Evolutionary conservation across 805 yeast genomes (phyloP).

Genomic region (Candida easanensis): DNA sequence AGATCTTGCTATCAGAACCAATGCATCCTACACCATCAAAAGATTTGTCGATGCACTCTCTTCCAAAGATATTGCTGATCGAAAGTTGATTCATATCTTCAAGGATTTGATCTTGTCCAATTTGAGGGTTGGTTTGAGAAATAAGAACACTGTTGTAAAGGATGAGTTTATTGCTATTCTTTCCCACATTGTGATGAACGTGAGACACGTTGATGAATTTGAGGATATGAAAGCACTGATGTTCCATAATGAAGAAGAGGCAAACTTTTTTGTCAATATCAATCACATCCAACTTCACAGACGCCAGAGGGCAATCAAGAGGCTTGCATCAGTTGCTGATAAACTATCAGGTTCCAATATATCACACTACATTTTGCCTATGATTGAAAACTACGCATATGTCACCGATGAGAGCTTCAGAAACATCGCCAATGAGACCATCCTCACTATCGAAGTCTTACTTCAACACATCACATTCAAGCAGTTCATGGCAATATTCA

Average conservation of each 20-base stretch:
- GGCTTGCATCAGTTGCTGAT: constrained; percentile 49
- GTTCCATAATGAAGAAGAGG: constrained; percentile 72
- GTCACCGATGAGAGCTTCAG: constrained; percentile 56
- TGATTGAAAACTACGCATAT: constrained; percentile 75
- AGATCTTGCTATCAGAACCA: constrained; percentile 77
- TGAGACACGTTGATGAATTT: constrained; percentile 47
- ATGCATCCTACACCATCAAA: constrained; percentile 62
- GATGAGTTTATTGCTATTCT: constrained; percentile 68
- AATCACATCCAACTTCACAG: constrained; percentile 82
- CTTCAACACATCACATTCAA: constrained; percentile 64
- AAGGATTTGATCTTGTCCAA: constrained; percentile 60
- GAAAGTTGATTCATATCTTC: constrained; percentile 38
- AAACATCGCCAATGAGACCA: constrained; percentile 63
- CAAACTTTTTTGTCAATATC: constrained; percentile 74
- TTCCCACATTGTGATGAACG: constrained; percentile 54
- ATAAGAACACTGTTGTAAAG: constrained; percentile 56
- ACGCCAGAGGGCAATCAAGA: constrained; percentile 78
- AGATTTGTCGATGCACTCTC: constrained; percentile 56
- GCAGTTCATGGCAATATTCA: constrained; percentile 73
- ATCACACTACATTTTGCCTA: constrained; percentile 79
- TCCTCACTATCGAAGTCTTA: constrained; percentile 58
- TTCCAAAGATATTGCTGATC: constrained; percentile 23
- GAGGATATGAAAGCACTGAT: constrained; percentile 65
- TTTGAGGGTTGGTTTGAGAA: constrained; percentile 64
- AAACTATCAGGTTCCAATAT: constrained; percentile 54